Conservation (phyloP, 2,329 filamentous ascomycete genomes). For the Calycina herbarum region DNA sequence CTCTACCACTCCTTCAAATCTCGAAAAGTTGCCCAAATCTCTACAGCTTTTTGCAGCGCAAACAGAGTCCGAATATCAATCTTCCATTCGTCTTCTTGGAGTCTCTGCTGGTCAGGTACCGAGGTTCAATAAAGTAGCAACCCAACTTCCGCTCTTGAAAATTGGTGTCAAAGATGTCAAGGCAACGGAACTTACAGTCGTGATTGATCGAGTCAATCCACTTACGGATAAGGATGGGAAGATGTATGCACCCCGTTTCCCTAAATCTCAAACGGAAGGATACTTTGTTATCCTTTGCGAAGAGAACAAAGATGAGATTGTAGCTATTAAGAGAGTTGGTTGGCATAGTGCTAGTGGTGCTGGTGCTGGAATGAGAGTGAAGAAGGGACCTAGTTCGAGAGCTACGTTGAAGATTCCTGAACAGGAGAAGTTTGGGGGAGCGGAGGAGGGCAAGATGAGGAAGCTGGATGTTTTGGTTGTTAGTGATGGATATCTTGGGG, state of each 20-base stretch:
- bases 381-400: constrained; percentile 50
- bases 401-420: constrained; percentile 60
- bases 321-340: constrained; percentile 82
- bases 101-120: constrained; percentile 41
- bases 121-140: constrained; percentile 56
- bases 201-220: constrained; percentile 66
- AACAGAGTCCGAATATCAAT: constrained; percentile 38
- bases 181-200: constrained; percentile 61
- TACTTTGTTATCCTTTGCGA: constrained; percentile 84
- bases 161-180: constrained; percentile 63
- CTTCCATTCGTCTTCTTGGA: constrained; percentile 51
- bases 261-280: constrained; percentile 91
- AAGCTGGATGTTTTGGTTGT: constrained; percentile 72
- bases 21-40: constrained; percentile 35
- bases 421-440: constrained; percentile 28
- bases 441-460: constrained; percentile 44
- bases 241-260: constrained; percentile 86
- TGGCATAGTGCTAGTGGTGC: constrained; percentile 53
- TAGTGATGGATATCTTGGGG: constrained; percentile 81
- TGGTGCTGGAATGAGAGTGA: constrained; percentile 21
- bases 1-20: constrained; percentile 37
- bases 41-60: constrained; percentile 37
- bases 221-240: constrained; percentile 65
- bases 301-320: constrained; percentile 67
- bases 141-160: constrained; percentile 67